Evolutionary conservation across 305 asterid genomes (phyloP), one percentile per base, ranked within the genome.

Genomic region (Fraxinus sp.): DNA sequence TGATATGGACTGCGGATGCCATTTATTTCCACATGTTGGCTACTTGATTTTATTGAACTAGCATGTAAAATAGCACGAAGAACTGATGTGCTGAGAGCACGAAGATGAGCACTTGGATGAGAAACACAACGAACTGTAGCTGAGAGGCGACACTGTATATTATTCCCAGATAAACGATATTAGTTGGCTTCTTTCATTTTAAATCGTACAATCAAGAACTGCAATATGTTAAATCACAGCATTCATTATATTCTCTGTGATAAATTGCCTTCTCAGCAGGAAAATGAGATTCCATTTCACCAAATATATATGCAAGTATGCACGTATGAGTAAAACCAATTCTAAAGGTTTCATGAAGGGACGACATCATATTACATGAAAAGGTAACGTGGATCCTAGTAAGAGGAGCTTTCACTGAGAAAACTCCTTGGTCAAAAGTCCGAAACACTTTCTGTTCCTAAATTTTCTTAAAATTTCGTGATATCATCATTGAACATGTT

Each of bases 41-140:
- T 76, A 77, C 91, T 85, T 3, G 93, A 83, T 87, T 90, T 93
- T 22, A 86, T 55, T 0, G 93, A 79, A 10, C 93, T 90, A 1
- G 92, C 82, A 5, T 92, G 92, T 77, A 92, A 84, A 77, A 96
- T 91, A 46, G 98, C 97, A 18, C 95, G 98, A 80, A 96, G 99
- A 72, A 96, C 97, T 9, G 99, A 96, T 30, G 87, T 93, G 91
- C 99, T 96, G 18, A 96, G 98, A 16, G 98, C 94, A 30, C 99
- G 99, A 35, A 96, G 95, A 41, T 93, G 98, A 83, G 99, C 99
- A 57, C 99, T 94, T 7, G 95, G 95, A 83, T 96, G 99, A 81
- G 98, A 96, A 74, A 92, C 90, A 80, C 90, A 89, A 5, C 89
- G 89, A 75, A 89, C 90, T n/a, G 93, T 90, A 32, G 95, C 95